phyloP scores from a whole-genome alignment of 176 grass and related monocot genomes.

The Oryza officinalis region DNA sequence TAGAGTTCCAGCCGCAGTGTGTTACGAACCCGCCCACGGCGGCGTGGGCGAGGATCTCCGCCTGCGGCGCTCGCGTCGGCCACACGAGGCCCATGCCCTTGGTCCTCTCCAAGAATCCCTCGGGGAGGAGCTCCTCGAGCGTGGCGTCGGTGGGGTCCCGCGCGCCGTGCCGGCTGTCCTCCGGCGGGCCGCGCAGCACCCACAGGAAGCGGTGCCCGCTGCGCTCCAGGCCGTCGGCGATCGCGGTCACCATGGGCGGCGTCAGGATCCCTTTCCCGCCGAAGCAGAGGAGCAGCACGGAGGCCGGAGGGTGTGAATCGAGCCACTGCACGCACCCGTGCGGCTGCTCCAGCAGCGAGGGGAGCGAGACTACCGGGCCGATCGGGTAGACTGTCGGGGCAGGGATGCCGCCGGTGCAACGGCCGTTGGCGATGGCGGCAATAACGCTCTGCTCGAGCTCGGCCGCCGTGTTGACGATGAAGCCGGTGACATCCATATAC shows the following conservation, averaged over 20 bases:
- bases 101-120: not conserved
- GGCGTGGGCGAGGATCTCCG: not conserved
- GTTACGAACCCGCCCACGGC: conserved; percentile 26
- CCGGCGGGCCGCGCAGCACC: not conserved
- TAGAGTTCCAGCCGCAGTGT: conserved; percentile 68
- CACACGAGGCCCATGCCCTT: not conserved
- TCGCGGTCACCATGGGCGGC: not conserved
- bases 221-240: not conserved
- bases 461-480: conserved; percentile 48
- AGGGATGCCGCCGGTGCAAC: conserved; percentile 1
- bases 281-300: not conserved
- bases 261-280: not conserved
- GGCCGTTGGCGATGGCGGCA: conserved; percentile 9
- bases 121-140: not conserved
- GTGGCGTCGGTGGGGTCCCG: not conserved
- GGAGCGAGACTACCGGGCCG: not conserved
- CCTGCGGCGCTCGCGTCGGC: not conserved
- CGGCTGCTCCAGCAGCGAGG: too few relatives aligned
- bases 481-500: conserved; percentile 29
- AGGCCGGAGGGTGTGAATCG: not conserved
- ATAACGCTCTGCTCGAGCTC: conserved; percentile 43
- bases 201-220: too few relatives aligned
- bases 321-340: not conserved
- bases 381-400: conserved; percentile 18
- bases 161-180: not conserved